These are phyloP conservation scores for Tylopilus sp. DNA, from an alignment of 1,284 basidiomycete species.

Conservation along the genomic window DNA sequence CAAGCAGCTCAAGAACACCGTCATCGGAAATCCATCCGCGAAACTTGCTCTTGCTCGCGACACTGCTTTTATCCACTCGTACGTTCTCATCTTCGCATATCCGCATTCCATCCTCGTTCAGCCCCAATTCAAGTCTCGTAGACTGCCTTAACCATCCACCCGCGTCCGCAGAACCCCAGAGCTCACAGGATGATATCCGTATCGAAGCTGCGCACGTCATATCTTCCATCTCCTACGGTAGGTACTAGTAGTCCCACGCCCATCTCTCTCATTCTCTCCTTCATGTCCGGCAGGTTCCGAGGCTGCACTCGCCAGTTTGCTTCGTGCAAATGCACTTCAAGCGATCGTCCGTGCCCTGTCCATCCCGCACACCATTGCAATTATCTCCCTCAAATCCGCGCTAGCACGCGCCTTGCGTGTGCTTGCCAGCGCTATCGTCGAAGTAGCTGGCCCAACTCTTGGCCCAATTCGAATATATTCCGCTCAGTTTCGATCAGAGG, in stretches of 20 bases:
- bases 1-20: conserved; percentile 65
- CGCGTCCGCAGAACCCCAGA: conserved; percentile 33
- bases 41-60: conserved; percentile 57
- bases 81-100: conserved; percentile 20
- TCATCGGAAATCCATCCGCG: conserved; percentile 71
- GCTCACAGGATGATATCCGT: conserved; percentile 47
- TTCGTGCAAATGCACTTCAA: conserved; percentile 51
- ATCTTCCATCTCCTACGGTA: conserved; percentile 65
- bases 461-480: conserved; percentile 56
- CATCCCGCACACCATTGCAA: conserved; percentile 38
- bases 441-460: conserved; percentile 59
- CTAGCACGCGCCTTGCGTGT: conserved; percentile 60
- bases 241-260: neutral
- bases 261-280: neutral
- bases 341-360: conserved; percentile 58
- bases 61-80: conserved; percentile 52
- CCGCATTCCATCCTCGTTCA: neutral
- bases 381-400: conserved; percentile 47
- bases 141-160: conserved; percentile 48
- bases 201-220: conserved; percentile 72
- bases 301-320: conserved; percentile 53
- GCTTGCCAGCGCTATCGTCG: conserved; percentile 54
- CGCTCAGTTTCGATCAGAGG: conserved; percentile 46
- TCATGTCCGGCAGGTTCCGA: conserved; percentile 46
- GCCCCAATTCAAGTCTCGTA: conserved; percentile 44